A percentile compares a stretch with the other conserved stretches of the same genome.
Evolutionary conservation across 768 basidiomycete species (phyloP).

Genomic region (Dentipellis sp.): DNA sequence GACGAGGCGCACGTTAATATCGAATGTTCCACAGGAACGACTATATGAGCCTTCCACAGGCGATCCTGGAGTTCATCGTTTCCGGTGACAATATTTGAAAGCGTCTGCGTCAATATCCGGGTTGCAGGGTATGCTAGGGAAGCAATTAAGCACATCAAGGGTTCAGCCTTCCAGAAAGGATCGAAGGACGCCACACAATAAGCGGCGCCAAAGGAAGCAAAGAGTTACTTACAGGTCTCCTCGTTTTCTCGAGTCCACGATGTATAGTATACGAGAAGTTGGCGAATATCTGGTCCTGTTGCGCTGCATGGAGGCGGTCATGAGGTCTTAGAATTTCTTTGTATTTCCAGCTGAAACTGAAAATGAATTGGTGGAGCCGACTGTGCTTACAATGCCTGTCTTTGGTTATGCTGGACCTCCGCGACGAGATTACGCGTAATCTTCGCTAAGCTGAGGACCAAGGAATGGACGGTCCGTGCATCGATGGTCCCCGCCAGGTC

Average conservation of each 20-base stretch:
- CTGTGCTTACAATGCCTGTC: conserved; percentile 55
- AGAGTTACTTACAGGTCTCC: conserved; percentile 30
- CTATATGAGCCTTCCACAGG: conserved; percentile 58
- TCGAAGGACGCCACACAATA: too few relatives aligned
- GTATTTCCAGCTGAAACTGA: neutral
- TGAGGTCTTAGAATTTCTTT: neutral
- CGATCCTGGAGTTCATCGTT: conserved; percentile 48
- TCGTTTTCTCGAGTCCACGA: conserved; percentile 59
- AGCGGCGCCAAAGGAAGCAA: too few relatives aligned
- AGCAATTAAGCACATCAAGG: neutral
- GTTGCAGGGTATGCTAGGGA: conserved; percentile 52
- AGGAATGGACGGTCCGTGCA: conserved; percentile 10
- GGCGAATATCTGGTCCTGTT: conserved; percentile 63
- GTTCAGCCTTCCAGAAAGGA: too few relatives aligned
- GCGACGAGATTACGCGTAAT: conserved; percentile 84
- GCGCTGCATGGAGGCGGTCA: conserved; percentile 31
- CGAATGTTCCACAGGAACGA: conserved; percentile 61
- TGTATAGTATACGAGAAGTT: conserved; percentile 62
- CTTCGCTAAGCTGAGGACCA: conserved; percentile 38
- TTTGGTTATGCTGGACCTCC: conserved; percentile 64
- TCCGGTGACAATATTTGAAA: conserved; percentile 78
- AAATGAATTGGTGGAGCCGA: neutral
- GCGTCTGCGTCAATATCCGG: conserved; percentile 62
- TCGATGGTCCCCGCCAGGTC: conserved; percentile 21
- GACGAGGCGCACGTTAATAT: conserved; percentile 51